Evolutionary conservation across 208 protist species (phyloP), one percentile per base, ranked within the genome.

Genomic region (Trypanosoma congolense): DNA sequence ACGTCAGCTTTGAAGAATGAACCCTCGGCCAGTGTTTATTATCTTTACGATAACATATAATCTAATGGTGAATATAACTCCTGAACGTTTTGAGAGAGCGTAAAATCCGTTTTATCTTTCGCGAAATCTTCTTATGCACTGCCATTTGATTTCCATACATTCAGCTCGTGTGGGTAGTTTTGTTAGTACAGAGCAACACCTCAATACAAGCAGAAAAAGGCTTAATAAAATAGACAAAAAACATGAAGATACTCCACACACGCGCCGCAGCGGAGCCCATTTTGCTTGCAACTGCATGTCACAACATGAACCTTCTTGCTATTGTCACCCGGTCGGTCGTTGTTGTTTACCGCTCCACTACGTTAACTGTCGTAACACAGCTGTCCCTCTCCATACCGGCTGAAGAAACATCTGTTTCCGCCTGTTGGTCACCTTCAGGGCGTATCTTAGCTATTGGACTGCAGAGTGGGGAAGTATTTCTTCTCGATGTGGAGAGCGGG

Each of bases 211-310:
- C n/a, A n/a, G n/a, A n/a, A n/a, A n/a, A n/a, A n/a, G n/a, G n/a
- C n/a, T n/a, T n/a, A n/a, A n/a, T n/a, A n/a, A n/a, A n/a, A n/a
- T n/a, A n/a, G n/a, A n/a, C n/a, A n/a, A n/a, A n/a, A 16, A 61
- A 21, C 41, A 88, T 93, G 86, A 87, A 87, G 48, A 46, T 90
- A 2, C 49, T 90, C 28, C 86, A 93, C 53, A 80, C 75, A 31
- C 83, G 83, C 43, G 65, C 80, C 9, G 59, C 69, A 0, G 49
- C 75, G 16, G 82, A 88, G 61, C 74, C 70, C 8, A 84, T 93
- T 41, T 46, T 90, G 26, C 70, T 86, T 6, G 74, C 81, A 18
- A 84, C 77, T 4, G 74, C 86, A 24, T 93, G 86, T 54, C 82
- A 67, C 9, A 81, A 69, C 42, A 84, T 87, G 61, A 86, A 93